phyloP scores from a whole-genome alignment of 2,329 filamentous ascomycete genomes.

The Acrodontium crateriforme region DNA sequence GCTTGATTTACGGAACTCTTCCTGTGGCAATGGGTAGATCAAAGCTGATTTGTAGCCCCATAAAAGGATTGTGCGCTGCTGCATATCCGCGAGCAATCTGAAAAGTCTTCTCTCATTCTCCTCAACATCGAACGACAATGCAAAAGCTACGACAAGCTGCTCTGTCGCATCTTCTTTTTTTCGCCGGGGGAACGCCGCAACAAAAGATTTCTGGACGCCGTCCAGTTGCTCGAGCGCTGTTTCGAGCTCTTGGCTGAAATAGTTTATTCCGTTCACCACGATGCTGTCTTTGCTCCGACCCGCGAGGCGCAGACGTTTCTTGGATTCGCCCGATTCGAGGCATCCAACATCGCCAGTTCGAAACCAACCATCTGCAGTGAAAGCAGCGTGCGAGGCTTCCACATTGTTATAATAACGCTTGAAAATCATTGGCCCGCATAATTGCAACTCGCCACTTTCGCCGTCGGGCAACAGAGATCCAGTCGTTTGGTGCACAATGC shows the following conservation, averaged over 20 bases:
- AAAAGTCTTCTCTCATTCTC: too few relatives aligned
- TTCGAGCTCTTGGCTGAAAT: constrained; percentile 22
- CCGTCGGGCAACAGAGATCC: background rate
- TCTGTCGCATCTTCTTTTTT: too few relatives aligned
- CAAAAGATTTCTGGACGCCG: too few relatives aligned
- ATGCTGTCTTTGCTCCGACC: constrained; percentile 23
- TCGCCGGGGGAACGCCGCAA: too few relatives aligned
- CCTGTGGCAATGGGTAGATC: background rate
- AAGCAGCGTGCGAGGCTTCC: too few relatives aligned
- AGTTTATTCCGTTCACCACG: constrained; percentile 22
- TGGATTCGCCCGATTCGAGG: constrained; percentile 13
- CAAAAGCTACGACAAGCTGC: too few relatives aligned
- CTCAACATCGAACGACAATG: too few relatives aligned
- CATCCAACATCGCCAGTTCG: constrained; percentile 55
- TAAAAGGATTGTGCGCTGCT: too few relatives aligned
- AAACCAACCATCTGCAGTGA: constrained; percentile 67
- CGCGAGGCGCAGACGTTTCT: constrained; percentile 20
- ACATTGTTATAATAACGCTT: background rate
- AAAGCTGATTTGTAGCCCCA: too few relatives aligned
- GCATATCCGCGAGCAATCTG: too few relatives aligned
- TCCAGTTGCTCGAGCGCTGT: too few relatives aligned
- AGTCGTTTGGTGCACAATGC: background rate
- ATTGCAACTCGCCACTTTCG: background rate
- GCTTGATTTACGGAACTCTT: background rate
- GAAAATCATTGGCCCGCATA: background rate